Evolutionary conservation across 2,329 filamentous ascomycete species (phyloP).

Genomic region (Claviceps monticola): DNA sequence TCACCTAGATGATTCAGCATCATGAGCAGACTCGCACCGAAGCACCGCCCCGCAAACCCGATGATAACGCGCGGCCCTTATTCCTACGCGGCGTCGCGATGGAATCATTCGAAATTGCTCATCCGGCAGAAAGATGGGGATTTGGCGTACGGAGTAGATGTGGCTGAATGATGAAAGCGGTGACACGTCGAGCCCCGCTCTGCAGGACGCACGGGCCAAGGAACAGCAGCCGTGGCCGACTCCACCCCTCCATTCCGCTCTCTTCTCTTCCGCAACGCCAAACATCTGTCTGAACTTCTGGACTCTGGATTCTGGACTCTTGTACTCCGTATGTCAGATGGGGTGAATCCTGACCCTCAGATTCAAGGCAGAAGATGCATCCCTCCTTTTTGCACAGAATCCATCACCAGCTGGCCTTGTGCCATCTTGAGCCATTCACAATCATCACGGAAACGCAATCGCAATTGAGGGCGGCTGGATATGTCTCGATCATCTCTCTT

Average conservation of each 20-base stretch:
- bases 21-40: no score
- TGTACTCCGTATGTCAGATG: no score
- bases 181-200: background rate
- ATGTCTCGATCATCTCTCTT: background rate
- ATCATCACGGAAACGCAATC: background rate
- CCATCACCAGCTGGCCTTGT: background rate
- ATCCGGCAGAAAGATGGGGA: background rate
- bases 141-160: background rate
- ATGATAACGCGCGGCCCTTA: no score
- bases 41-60: no score
- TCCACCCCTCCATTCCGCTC: no score
- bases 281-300: no score
- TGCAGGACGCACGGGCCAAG: background rate
- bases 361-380: no score
- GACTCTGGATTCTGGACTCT: no score
- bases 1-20: no score
- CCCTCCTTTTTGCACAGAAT: background rate
- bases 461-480: background rate
- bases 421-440: background rate
- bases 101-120: background rate
- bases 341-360: no score
- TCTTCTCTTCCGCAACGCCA: no score
- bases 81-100: background rate
- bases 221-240: no score
- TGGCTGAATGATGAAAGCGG: background rate